These are phyloP conservation scores for Penicillium arizonense DNA, from an alignment of 495 filamentous ascomycete genomes.

Conservation along the genomic window DNA sequence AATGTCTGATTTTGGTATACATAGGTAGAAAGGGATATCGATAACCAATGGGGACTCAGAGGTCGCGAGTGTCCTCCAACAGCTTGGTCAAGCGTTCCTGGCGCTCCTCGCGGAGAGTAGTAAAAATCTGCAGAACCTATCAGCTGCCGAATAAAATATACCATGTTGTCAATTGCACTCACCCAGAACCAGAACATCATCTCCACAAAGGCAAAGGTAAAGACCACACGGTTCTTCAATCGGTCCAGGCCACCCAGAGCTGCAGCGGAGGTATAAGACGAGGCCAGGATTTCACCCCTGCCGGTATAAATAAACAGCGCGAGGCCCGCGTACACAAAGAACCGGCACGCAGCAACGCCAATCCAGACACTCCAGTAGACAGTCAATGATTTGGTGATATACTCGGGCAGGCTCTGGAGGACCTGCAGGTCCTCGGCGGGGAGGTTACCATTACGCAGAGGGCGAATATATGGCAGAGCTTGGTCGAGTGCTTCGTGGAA, in stretches of 20 bases:
- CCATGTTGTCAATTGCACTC: conserved; percentile 17
- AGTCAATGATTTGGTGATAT: conserved; percentile 29
- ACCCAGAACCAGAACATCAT: conserved; percentile 89
- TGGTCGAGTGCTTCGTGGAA: conserved; percentile 41
- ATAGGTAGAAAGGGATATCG: neutral
- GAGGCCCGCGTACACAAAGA: conserved; percentile 62
- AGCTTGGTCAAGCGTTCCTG: conserved; percentile 38
- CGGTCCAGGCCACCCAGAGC: conserved; percentile 45
- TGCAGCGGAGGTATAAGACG: conserved; percentile 25
- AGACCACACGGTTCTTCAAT: conserved; percentile 75
- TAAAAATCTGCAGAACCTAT: conserved; percentile 51
- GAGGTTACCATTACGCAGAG: conserved; percentile 25
- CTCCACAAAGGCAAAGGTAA: conserved; percentile 82
- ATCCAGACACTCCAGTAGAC: conserved; percentile 75
- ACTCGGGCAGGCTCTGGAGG: conserved; percentile 39
- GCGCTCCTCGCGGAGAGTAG: conserved; percentile 45
- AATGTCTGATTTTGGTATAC: conserved; percentile 12
- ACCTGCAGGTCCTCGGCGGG: conserved; percentile 28
- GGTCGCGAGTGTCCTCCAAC: conserved; percentile 31
- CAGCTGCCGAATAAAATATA: conserved; percentile 24
- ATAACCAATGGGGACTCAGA: neutral
- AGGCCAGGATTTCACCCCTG: conserved; percentile 38
- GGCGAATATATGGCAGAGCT: conserved; percentile 28
- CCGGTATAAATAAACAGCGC: conserved; percentile 68
- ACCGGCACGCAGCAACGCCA: conserved; percentile 64